These are phyloP conservation scores for Alectoria sarmentosa DNA, from an alignment of 495 filamentous ascomycete genomes.

Conservation along the genomic window DNA sequence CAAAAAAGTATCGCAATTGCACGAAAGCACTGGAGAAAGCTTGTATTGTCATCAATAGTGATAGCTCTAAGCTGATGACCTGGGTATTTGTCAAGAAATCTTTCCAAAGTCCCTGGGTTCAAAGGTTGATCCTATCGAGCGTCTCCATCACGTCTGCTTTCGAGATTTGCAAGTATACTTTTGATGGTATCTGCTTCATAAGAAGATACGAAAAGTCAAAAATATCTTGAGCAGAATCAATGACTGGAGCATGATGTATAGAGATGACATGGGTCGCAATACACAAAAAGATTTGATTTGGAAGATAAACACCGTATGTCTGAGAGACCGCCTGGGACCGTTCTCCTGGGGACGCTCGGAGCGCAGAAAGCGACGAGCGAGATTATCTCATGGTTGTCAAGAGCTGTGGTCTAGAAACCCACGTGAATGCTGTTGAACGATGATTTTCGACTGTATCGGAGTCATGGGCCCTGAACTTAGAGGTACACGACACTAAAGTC, in stretches of 20 bases:
- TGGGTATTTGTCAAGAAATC: slow-evolving; percentile 1
- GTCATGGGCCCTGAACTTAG: no score
- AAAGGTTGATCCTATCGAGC: neutral
- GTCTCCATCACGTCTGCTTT: neutral
- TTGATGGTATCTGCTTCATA: neutral
- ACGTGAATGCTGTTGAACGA: neutral
- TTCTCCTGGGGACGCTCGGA: neutral
- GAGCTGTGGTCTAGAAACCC: neutral
- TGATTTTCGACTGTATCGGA: no score
- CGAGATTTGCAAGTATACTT: slow-evolving; percentile 5
- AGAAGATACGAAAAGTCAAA: neutral
- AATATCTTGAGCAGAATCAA: neutral
- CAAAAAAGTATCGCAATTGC: slow-evolving; percentile 36
- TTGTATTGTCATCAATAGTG: slow-evolving; percentile 3
- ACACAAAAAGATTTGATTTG: neutral
- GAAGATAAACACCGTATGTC: no score
- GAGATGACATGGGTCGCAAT: neutral
- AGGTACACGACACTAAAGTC: no score
- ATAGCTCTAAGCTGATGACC: slow-evolving; percentile 3
- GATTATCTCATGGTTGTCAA: neutral
- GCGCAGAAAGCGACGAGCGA: neutral
- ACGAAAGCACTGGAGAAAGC: slow-evolving; percentile 7
- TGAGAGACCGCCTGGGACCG: neutral
- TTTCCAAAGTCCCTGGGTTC: neutral
- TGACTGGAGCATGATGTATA: neutral